These are phyloP conservation scores for Fusarium subglutinans DNA, from an alignment of 2,329 filamentous ascomycete genomes.

Conservation along the genomic window DNA sequence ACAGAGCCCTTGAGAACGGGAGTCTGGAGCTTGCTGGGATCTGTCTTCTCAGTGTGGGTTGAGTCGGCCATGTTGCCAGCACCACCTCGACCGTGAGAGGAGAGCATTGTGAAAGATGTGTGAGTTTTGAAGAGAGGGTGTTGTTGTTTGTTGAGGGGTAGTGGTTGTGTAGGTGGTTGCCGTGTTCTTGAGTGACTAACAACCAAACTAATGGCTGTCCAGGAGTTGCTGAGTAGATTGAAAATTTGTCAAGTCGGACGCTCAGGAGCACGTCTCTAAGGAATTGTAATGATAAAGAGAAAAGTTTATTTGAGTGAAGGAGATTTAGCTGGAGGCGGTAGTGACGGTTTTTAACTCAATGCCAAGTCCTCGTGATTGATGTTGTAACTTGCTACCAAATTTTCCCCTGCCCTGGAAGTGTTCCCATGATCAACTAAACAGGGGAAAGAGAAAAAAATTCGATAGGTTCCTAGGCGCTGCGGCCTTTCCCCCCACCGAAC, in stretches of 20 bases:
- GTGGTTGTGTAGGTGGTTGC: not conserved
- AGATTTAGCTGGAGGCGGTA: conserved; percentile 1
- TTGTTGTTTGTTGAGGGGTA: not conserved
- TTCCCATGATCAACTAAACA: conserved; percentile 37
- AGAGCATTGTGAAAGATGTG: conserved; percentile 51
- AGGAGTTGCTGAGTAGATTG: not conserved
- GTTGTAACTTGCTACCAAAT: conserved; percentile 29
- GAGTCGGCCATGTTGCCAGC: conserved; percentile 76
- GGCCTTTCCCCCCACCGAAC: conserved; percentile 11
- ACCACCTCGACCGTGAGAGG: conserved; percentile 80
- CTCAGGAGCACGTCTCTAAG: not conserved
- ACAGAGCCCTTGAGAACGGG: conserved; percentile 84
- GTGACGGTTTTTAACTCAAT: conserved; percentile 31
- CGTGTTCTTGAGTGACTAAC: not conserved
- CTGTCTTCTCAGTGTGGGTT: conserved; percentile 60
- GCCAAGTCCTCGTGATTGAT: conserved; percentile 37
- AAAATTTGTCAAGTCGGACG: not conserved
- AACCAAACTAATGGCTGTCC: not conserved
- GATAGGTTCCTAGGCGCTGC: conserved; percentile 13
- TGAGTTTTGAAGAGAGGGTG: not conserved
- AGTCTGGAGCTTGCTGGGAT: conserved; percentile 76
- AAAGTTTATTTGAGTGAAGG: not conserved
- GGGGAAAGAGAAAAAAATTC: conserved; percentile 21
- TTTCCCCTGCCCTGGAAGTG: conserved; percentile 20
- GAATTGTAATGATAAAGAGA: not conserved